Evolutionary conservation across 352 stramenopile genomes (phyloP).

Genomic region (Phytopythium litorale): DNA sequence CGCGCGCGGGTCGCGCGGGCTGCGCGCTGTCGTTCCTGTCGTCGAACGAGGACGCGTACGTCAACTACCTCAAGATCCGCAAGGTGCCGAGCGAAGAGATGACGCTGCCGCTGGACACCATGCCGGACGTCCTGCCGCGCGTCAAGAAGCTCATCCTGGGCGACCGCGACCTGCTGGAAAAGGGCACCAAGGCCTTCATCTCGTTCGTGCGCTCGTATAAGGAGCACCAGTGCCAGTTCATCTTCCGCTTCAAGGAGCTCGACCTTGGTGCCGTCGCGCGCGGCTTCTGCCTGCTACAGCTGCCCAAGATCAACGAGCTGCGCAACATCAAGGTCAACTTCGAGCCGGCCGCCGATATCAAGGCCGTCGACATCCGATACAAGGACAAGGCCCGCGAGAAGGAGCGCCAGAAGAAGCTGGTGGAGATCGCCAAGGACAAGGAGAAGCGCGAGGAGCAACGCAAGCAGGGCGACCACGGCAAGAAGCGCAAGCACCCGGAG

Average conservation of each 20-base stretch:
- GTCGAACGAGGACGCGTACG: constrained; percentile 95
- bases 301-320: constrained; percentile 87
- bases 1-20: constrained; percentile 92
- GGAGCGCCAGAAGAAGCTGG: constrained; percentile 94
- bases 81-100: constrained; percentile 92
- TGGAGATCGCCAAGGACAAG: constrained; percentile 67
- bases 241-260: constrained; percentile 98
- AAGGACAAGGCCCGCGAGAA: constrained; percentile 96
- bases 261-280: constrained; percentile 92
- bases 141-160: constrained; percentile 87
- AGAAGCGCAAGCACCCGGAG: constrained; percentile 57
- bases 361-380: constrained; percentile 92
- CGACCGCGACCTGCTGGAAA: constrained; percentile 97
- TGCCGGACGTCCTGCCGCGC: constrained; percentile 83
- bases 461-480: constrained; percentile 47
- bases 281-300: constrained; percentile 77
- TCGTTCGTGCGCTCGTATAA: constrained; percentile 99
- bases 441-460: constrained; percentile 55
- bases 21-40: constrained; percentile 95
- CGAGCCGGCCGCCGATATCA: constrained; percentile 70
- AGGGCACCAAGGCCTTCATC: constrained; percentile 98
- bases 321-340: constrained; percentile 85
- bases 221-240: constrained; percentile 98
- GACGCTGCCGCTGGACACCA: constrained; percentile 48
- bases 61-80: constrained; percentile 95